Evolutionary conservation across 2,329 filamentous ascomycete species (phyloP), one percentile per base, ranked within the genome.

Genomic region (Fusarium subtropicale): DNA sequence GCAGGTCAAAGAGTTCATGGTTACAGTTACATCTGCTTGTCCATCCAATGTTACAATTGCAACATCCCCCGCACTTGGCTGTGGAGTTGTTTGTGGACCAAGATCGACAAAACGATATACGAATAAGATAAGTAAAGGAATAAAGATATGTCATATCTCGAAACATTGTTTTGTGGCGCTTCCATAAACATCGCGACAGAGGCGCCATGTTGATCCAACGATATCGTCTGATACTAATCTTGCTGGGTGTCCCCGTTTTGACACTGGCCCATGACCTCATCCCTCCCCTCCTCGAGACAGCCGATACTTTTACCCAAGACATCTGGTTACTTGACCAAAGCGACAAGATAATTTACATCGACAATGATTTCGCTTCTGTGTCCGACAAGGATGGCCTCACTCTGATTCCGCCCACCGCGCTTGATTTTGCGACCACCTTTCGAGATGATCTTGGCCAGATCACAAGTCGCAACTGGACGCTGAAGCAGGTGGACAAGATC

Each of bases 371-470:
- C 9, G 33, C 61, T 1, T 44, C 54, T 3, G 30, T 45, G 0
- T 42, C 47, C 1, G 61, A 66, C 3, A n/a, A 34, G 3, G 48
- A 66, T n/a, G 55, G 55, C 0, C 7, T 66, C 0, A 56, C 33
- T 7, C 2, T 66, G 4, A 66, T 66, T 18, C 63, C 63, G 0
- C 63, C 63, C 2, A 61, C 63, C 2, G 61, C 63, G 3, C 18
- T 46, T 6, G 55, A 61, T 5, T 66, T 66, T 8, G 61, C 63
- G 2, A 38, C 44, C 1, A 55, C 48, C 3, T 66, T 66, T 46
- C 48, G 22, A 12, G 20, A 66, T 34, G 63, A 66, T n/a, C 55
- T 66, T 1, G 7, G 22, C 3, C 20, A 61, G 7, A 28, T 66
- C 1, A 66, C 55, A 7, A 55, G 63, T 1, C 26, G 30, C 6